Conservation (phyloP, 116 monocot genomes). For the Phalaenopsis hybrid region DNA sequence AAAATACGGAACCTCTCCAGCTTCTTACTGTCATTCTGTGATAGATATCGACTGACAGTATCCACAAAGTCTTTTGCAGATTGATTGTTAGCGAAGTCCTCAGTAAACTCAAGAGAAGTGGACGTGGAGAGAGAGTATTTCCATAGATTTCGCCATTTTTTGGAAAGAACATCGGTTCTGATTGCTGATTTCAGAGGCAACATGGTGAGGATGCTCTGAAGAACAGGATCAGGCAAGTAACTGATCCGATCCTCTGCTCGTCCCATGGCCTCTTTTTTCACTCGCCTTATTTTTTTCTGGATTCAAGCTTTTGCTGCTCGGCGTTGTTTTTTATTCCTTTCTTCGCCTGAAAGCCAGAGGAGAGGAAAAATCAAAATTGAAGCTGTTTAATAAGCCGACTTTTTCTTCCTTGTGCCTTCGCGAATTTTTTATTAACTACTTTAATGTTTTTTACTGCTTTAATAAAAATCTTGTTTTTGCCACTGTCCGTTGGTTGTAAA, state of each 20-base stretch:
- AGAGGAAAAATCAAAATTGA: no score
- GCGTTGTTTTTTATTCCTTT: no score
- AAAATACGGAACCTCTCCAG: constrained; percentile 24
- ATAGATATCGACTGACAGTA: constrained; percentile 24
- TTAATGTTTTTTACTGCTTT: no score
- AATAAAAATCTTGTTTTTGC: no score
- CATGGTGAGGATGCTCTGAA: constrained; percentile 8
- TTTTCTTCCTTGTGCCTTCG: no score
- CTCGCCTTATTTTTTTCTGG: not conserved
- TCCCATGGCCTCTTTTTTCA: constrained; percentile 7
- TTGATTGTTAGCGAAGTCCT: constrained; percentile 24
- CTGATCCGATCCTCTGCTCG: constrained; percentile 32
- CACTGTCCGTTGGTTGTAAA: no score
- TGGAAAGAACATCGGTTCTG: constrained; percentile 30
- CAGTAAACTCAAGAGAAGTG: constrained; percentile 22
- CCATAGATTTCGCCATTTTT: constrained; percentile 33
- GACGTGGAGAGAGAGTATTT: constrained; percentile 18
- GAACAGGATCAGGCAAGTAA: constrained; percentile 26
- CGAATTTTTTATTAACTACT: no score
- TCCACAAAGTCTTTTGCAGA: constrained; percentile 22
- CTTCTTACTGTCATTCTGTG: constrained; percentile 12
- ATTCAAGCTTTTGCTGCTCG: no score
- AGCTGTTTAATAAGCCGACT: no score
- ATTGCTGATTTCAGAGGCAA: constrained; percentile 28
- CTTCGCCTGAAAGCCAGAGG: no score